These are phyloP conservation scores for Colletotrichum echinochloae DNA, from an alignment of 2,329 filamentous ascomycete species.

Conservation along the genomic window DNA sequence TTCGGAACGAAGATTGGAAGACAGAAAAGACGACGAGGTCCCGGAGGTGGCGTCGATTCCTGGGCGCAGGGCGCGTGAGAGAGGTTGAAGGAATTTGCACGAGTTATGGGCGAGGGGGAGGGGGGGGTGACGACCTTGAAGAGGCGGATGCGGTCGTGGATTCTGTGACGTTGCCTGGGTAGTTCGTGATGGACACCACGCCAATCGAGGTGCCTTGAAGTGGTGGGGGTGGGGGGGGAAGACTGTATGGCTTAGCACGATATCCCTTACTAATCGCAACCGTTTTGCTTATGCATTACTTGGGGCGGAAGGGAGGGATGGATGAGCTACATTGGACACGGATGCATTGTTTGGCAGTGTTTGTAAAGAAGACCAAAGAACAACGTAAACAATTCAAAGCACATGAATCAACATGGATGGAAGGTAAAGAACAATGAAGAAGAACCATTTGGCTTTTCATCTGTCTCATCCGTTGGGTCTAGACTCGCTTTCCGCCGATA, in stretches of 20 bases:
- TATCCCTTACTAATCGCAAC: background rate
- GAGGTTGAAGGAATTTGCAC: background rate
- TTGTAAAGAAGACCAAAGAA: background rate
- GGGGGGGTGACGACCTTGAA: slow-evolving; percentile 10
- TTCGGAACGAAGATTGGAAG: slow-evolving; percentile 3
- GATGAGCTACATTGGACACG: background rate
- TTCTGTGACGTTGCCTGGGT: slow-evolving; percentile 40
- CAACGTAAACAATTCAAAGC: accelerated
- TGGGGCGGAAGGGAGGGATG: background rate
- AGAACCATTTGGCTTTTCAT: background rate
- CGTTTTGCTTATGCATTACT: background rate
- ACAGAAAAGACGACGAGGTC: slow-evolving; percentile 12
- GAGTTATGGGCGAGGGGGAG: background rate
- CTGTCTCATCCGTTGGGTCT: background rate
- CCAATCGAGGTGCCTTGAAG: slow-evolving; percentile 26
- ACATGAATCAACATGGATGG: background rate
- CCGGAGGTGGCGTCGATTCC: slow-evolving; percentile 29
- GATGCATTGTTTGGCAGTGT: no score
- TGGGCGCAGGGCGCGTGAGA: slow-evolving; percentile 15
- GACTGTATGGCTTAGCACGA: background rate
- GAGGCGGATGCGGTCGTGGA: slow-evolving; percentile 29
- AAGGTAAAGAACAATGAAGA: background rate
- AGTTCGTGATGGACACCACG: slow-evolving; percentile 37
- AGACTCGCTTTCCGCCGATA: slow-evolving; percentile 4
- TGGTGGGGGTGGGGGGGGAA: slow-evolving; percentile 38